Evolutionary conservation across 1,284 basidiomycete species (phyloP).

Genomic region (Ceratobasidium sp.): DNA sequence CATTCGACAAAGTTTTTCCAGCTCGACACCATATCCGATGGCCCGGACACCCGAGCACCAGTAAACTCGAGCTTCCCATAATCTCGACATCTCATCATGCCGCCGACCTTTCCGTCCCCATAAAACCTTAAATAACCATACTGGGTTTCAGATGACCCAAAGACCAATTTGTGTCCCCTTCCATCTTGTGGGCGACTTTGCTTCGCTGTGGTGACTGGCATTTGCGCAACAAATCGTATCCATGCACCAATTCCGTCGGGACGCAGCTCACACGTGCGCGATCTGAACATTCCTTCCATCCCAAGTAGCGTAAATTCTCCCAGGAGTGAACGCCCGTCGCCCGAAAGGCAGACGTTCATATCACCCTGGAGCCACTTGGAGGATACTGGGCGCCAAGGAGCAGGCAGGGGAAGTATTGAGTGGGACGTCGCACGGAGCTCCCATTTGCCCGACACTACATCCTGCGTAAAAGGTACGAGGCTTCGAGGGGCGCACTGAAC

Average conservation of each 20-base stretch:
- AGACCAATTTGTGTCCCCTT: background rate
- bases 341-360: constrained; percentile 23
- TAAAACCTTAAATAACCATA: constrained; percentile 29
- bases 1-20: constrained; percentile 10
- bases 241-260: constrained; percentile 10
- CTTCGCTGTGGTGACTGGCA: constrained; percentile 25
- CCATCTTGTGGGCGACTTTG: background rate
- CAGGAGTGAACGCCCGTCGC: background rate
- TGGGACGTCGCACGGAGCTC: constrained; percentile 11
- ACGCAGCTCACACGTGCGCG: background rate
- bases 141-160: constrained; percentile 28
- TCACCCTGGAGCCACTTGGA: constrained; percentile 32
- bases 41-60: background rate
- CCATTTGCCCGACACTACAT: constrained; percentile 30
- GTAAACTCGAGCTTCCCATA: constrained; percentile 29
- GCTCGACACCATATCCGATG: background rate
- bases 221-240: constrained; percentile 29
- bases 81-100: constrained; percentile 21
- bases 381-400: constrained; percentile 21
- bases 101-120: background rate
- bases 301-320: constrained; percentile 27
- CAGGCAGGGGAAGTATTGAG: constrained; percentile 12
- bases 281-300: constrained; percentile 23
- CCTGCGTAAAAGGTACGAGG: background rate
- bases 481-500: background rate